These are phyloP conservation scores for Linnemannia zychae DNA, from an alignment of 192 early-diverging fungal genomes.

Conservation along the genomic window DNA sequence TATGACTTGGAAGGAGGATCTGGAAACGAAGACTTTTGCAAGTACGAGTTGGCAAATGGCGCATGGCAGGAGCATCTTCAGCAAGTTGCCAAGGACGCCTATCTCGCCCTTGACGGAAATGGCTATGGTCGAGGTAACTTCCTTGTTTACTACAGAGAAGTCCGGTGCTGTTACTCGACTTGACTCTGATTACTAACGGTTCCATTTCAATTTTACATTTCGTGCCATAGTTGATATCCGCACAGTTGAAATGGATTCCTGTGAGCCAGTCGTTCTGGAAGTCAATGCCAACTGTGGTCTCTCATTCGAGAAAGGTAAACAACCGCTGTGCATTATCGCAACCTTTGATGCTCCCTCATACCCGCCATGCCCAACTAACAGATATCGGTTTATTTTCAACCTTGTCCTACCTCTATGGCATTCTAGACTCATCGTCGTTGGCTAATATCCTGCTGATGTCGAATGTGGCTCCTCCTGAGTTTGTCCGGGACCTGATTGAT, in stretches of 20 bases:
- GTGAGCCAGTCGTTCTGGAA: constrained; percentile 61
- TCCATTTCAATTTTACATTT: background rate
- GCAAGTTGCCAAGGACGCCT: constrained; percentile 59
- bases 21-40: constrained; percentile 49
- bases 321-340: background rate
- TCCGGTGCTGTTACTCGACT: background rate
- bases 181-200: too few species aligned
- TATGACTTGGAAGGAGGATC: constrained; percentile 52
- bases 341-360: background rate
- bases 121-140: constrained; percentile 59
- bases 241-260: constrained; percentile 45
- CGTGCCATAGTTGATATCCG: constrained; percentile 58
- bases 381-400: background rate
- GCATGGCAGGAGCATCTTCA: constrained; percentile 56
- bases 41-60: constrained; percentile 50
- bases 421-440: constrained; percentile 49
- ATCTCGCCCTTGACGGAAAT: constrained; percentile 53
- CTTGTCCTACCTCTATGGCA: background rate
- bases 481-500: constrained; percentile 46
- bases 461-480: constrained; percentile 15
- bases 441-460: constrained; percentile 54
- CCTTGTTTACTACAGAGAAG: background rate
- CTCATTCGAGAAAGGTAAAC: constrained; percentile 55
- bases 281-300: constrained; percentile 67
- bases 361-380: background rate